A percentile compares a stretch with the other conserved stretches of the same genome.
These are phyloP conservation scores for Sideroxylon spinosum DNA, from an alignment of 179 eudicot species.

Conservation along the genomic window DNA sequence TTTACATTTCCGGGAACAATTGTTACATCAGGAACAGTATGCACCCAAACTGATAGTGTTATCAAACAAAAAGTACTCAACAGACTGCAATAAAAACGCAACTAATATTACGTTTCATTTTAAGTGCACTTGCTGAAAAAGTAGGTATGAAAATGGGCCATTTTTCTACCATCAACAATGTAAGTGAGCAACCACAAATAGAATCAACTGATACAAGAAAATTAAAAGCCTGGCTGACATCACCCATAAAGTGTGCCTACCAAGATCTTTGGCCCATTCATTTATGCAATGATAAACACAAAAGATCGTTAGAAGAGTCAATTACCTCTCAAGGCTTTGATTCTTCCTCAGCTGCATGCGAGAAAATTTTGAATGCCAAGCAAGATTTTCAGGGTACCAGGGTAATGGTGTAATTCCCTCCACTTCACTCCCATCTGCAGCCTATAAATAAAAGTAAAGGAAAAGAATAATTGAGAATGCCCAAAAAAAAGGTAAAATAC, in stretches of 20 bases:
- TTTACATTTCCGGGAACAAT: too few species aligned
- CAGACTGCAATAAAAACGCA: too few species aligned
- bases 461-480: not conserved
- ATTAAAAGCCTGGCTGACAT: too few species aligned
- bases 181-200: too few species aligned
- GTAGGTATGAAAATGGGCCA: not conserved
- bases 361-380: constrained; percentile 95
- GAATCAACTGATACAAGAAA: not conserved
- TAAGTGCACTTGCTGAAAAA: not conserved
- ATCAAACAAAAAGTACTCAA: too few species aligned
- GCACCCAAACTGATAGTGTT: too few species aligned
- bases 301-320: not conserved
- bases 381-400: constrained; percentile 95
- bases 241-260: not conserved
- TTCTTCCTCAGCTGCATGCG: constrained; percentile 86
- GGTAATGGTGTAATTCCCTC: constrained; percentile 77
- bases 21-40: too few species aligned
- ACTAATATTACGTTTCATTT: too few species aligned
- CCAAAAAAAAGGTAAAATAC: not conserved
- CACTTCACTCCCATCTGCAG: constrained; percentile 62
- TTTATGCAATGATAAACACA: not conserved
- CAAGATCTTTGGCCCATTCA: not conserved
- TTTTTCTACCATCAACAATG: too few species aligned
- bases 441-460: constrained; percentile 28
- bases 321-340: constrained; percentile 72